Conservation (phyloP, 2,329 filamentous ascomycete genomes). For the Thelonectria blattea region DNA sequence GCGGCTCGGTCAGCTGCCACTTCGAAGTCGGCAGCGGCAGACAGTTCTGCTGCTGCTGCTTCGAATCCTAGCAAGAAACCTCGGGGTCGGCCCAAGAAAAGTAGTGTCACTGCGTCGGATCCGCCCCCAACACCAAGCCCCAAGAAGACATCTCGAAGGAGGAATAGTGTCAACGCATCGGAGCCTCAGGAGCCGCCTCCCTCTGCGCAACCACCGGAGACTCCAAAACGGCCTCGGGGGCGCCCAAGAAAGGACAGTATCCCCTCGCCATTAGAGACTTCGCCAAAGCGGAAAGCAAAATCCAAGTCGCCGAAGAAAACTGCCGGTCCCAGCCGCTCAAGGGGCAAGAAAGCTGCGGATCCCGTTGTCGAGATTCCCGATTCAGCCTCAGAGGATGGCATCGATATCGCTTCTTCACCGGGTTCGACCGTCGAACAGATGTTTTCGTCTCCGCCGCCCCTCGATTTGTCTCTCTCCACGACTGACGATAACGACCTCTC, state of each 20-base stretch:
- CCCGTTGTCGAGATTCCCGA: slow-evolving; percentile 57
- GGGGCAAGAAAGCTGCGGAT: slow-evolving; percentile 21
- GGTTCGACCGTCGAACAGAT: slow-evolving; percentile 44
- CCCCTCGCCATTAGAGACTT: slow-evolving; percentile 8
- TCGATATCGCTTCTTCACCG: slow-evolving; percentile 40
- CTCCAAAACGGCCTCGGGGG: slow-evolving; percentile 48
- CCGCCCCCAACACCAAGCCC: slow-evolving; percentile 33
- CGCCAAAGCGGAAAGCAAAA: slow-evolving; percentile 19
- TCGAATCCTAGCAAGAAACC: slow-evolving; percentile 30
- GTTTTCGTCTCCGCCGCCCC: slow-evolving; percentile 51
- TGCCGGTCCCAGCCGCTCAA: slow-evolving; percentile 21
- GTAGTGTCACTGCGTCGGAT: slow-evolving; percentile 30
- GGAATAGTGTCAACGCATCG: slow-evolving; percentile 32
- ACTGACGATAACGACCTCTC: slow-evolving; percentile 55
- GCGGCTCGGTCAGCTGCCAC: slow-evolving; percentile 24
- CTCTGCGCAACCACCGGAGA: slow-evolving; percentile 41
- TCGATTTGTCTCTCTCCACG: slow-evolving; percentile 52
- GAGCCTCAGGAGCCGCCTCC: slow-evolving; percentile 44
- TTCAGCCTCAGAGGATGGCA: slow-evolving; percentile 51
- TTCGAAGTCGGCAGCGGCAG: slow-evolving; percentile 23
- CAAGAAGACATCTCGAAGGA: slow-evolving; percentile 41
- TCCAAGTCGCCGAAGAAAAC: slow-evolving; percentile 22
- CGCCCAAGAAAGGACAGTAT: slow-evolving; percentile 48
- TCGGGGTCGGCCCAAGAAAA: slow-evolving; percentile 45
- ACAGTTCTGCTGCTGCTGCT: slow-evolving; percentile 6